Evolutionary conservation across 106 monocot species (phyloP).

Genomic region (Chionographis japonica): DNA sequence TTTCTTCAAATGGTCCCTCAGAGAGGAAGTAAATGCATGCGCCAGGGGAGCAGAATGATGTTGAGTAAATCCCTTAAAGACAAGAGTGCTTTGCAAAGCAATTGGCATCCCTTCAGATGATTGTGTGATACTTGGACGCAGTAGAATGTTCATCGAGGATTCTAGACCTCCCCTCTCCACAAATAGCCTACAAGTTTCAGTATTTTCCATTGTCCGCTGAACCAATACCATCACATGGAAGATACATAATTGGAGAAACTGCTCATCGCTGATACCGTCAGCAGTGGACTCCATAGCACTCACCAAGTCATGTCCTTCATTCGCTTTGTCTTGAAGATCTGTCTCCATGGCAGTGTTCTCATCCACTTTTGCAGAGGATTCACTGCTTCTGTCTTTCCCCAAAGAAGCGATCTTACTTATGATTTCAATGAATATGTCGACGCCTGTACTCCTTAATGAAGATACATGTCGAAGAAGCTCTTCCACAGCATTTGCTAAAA

Average conservation of each 20-base stretch:
- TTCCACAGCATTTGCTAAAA: slow-evolving; percentile 94
- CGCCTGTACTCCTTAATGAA: slow-evolving; percentile 77
- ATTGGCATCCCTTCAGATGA: slow-evolving; percentile 98
- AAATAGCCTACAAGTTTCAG: slow-evolving; percentile 95
- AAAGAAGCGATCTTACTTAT: slow-evolving; percentile 67
- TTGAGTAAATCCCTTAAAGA: slow-evolving; percentile 97
- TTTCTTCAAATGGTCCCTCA: slow-evolving; percentile 71
- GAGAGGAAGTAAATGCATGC: slow-evolving; percentile 69
- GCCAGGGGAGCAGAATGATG: slow-evolving; percentile 88
- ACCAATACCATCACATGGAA: slow-evolving; percentile 98
- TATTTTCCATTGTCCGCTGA: slow-evolving; percentile 85
- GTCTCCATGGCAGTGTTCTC: slow-evolving; percentile 82
- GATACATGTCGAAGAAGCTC: slow-evolving; percentile 94
- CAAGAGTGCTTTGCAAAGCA: slow-evolving; percentile 97
- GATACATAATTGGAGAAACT: slow-evolving; percentile 76
- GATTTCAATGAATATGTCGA: slow-evolving; percentile 90
- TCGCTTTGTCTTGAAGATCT: slow-evolving; percentile 63
- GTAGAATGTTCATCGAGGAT: slow-evolving; percentile 58
- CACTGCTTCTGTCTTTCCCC: slow-evolving; percentile 46
- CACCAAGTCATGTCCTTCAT: slow-evolving; percentile 76
- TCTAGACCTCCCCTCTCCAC: slow-evolving; percentile 95
- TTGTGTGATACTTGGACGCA: slow-evolving; percentile 87
- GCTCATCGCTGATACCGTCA: slow-evolving; percentile 74
- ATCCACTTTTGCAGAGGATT: slow-evolving; percentile 27
- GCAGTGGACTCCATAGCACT: slow-evolving; percentile 45